phyloP scores from a whole-genome alignment of 1,284 basidiomycete species.

The Sporisorium reilianum region DNA sequence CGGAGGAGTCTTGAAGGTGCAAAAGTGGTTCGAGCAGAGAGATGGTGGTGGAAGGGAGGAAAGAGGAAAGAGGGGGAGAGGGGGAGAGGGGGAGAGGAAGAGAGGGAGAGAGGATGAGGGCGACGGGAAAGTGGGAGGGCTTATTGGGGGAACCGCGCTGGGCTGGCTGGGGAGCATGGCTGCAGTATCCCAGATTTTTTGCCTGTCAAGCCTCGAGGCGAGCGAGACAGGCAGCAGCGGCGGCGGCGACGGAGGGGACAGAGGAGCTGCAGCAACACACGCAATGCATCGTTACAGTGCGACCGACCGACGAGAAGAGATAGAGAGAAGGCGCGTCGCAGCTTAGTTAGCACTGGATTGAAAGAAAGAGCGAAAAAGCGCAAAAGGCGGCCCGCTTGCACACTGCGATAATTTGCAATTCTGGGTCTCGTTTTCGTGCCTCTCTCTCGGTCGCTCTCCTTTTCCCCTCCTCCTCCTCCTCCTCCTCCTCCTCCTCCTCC shows the following conservation, averaged over 20 bases:
- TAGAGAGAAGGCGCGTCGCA: conserved; percentile 6
- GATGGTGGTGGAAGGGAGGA: conserved; percentile 48
- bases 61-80: conserved; percentile 20
- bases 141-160: conserved; percentile 15
- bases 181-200: conserved; percentile 20
- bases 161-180: conserved; percentile 5
- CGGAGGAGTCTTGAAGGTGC: conserved; percentile 22
- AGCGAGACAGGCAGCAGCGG: too few relatives aligned
- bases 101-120: conserved; percentile 5
- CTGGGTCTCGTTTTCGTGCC: conserved; percentile 11
- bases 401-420: conserved; percentile 9
- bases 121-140: conserved; percentile 4
- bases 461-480: background rate
- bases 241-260: too few relatives aligned
- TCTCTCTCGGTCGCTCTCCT: background rate
- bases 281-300: conserved; percentile 5
- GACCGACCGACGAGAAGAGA: background rate
- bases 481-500: conserved; percentile 2
- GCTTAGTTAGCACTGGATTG: too few relatives aligned
- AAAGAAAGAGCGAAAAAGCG: background rate
- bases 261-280: conserved; percentile 5
- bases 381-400: conserved; percentile 11
- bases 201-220: background rate
- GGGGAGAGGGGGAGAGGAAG: conserved; percentile 12
- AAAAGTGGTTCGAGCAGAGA: conserved; percentile 7